phyloP scores from a whole-genome alignment of 2,329 filamentous ascomycete genomes.

The Fusarium sp. region DNA sequence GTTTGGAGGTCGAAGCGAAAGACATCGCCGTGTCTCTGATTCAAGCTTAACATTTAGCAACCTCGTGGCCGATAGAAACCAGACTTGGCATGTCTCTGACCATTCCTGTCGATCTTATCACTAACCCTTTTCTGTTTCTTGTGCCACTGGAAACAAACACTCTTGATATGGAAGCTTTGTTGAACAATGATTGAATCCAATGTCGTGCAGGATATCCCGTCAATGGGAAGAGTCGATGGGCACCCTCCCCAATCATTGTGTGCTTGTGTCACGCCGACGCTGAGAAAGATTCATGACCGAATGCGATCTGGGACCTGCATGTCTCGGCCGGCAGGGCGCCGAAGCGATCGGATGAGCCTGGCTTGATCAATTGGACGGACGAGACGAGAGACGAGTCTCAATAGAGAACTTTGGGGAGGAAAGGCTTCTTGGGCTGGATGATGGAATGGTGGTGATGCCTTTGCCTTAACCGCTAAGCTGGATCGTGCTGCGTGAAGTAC shows the following conservation, averaged over 20 bases:
- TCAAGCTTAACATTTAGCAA: constrained; percentile 25
- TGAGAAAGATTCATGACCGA: constrained; percentile 9
- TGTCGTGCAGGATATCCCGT: constrained; percentile 15
- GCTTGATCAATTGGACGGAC: constrained; percentile 37
- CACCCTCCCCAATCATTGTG: neutral
- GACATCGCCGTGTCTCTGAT: constrained; percentile 35
- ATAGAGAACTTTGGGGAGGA: neutral
- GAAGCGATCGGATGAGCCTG: constrained; percentile 33
- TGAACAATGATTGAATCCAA: constrained; percentile 2
- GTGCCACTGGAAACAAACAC: constrained; percentile 26
- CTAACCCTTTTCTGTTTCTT: neutral
- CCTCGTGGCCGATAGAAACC: neutral
- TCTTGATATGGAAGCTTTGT: constrained; percentile 15
- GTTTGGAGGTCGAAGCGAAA: constrained; percentile 35
- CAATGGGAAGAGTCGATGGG: constrained; percentile 17
- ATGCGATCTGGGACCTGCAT: constrained; percentile 30
- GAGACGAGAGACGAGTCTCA: constrained; percentile 37
- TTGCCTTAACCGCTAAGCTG: neutral
- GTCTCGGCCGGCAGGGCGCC: constrained; percentile 43
- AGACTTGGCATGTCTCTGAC: constrained; percentile 10
- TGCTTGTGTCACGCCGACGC: constrained; percentile 20
- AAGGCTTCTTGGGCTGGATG: neutral
- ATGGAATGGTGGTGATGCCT: constrained; percentile 1
- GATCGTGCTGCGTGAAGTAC: neutral
- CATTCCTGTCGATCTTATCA: neutral